Base-by-base conservation (phyloP, 208 protist genomes). In the Acanthamoeba royreba region DNA sequence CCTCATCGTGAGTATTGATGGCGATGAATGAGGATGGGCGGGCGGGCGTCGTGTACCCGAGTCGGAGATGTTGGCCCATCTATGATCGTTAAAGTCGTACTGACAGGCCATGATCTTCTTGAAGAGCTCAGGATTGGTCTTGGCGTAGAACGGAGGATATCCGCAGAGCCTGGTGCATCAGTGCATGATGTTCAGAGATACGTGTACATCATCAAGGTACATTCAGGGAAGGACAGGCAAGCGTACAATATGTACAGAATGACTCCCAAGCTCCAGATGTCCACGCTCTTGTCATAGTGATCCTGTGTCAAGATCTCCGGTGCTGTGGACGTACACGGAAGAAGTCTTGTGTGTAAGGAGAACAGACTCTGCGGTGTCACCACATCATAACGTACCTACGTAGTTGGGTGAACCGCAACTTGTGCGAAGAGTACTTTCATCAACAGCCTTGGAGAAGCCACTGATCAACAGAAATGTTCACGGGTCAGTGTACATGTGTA, bases 91-190 rank as follows among this genome's bases (percentile, higher is more conserved):
- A 93, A 38, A 94, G 91, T 96, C 94, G 53, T 94, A 96, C 31
- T 92, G 47, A 35, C 94, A 61, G 33, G 74, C 88, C n/a, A 95
- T 93, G 35, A 96, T 96, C 55, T 94, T 94, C 92, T 96, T 89
- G 72, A 96, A 96, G 22, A 96, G 38, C 85, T 96, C 92, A 1
- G 93, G 79, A 38, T 94, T 92, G 55, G 85, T 96, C 49, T 95
- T 87, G 33, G 92, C 94, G 74, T 93, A 96, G 61, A 96, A 96
- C 42, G 95, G 95, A 38, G 94, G 79, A 88, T 95, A 96, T 35
- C 95, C 95, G 55, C 94, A 96, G n/a, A 96, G 72, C 43, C 81
- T 89, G 81, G 11, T 38, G 19, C 77, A 53, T 38, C 63, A 17
- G 69, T 19, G 46, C 69, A 40, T 22, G n/a, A 79, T 40, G 38